Percentiles rank a stretch among this genome's conserved stretches.
Conservation (phyloP, 768 basidiomycete genomes). For the Kwoniella shandongensis region DNA sequence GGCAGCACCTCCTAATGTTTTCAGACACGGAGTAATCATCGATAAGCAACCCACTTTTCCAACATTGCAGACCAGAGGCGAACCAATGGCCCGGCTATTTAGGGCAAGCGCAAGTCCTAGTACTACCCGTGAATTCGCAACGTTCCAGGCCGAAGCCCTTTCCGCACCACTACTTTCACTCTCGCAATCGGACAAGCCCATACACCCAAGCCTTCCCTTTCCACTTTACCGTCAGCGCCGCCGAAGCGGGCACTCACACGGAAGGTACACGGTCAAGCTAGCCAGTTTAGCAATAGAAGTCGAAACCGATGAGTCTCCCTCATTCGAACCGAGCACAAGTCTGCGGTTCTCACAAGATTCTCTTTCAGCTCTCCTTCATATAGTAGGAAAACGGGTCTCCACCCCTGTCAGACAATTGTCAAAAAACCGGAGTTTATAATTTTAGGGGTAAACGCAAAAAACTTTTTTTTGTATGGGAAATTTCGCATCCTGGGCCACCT, state of each 20-base stretch:
- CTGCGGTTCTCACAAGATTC: background rate
- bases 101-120: background rate
- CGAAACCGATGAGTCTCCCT: background rate
- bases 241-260: constrained; percentile 10
- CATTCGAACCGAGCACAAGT: background rate
- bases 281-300: constrained; percentile 11
- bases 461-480: constrained; percentile 6
- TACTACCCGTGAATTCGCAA: background rate
- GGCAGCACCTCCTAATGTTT: constrained; percentile 54
- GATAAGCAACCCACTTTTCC: constrained; percentile 55
- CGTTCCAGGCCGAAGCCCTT: constrained; percentile 6
- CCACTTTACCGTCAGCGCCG: constrained; percentile 10
- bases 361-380: constrained; percentile 4
- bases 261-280: constrained; percentile 3
- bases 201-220: background rate
- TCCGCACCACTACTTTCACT: too few species aligned
- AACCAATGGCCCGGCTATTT: constrained; percentile 10
- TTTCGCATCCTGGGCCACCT: constrained; percentile 11
- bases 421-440: constrained; percentile 11
- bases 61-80: constrained; percentile 22
- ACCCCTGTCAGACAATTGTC: constrained; percentile 5
- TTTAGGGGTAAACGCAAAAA: constrained; percentile 20
- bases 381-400: constrained; percentile 5
- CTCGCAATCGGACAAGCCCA: background rate
- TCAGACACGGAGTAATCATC: constrained; percentile 54